Evolutionary conservation across 768 basidiomycete species (phyloP), one percentile per base, ranked within the genome.

Genomic region (Fomitopsis pulvina): DNA sequence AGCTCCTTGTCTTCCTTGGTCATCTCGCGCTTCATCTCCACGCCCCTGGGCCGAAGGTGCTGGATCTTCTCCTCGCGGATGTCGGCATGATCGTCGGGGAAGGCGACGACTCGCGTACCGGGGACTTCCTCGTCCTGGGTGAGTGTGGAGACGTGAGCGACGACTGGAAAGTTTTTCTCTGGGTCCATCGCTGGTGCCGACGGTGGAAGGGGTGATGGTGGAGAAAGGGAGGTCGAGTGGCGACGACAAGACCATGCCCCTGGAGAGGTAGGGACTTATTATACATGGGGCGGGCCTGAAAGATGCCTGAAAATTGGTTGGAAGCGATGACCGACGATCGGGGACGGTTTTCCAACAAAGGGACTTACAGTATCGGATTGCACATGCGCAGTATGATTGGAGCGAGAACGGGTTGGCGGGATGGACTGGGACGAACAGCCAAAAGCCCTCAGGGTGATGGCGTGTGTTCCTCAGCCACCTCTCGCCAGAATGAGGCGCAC

Each of bases 1-100:
- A 85, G 75, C 43, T 80, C 79, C 55, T 72, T 77, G 50, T 84
- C 81, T 60, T 84, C 82, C 57, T 78, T 73, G n/a, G 82, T 83
- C 61, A 83, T 63, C 48, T 81, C 75, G 47, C 77, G 73, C 52
- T 75, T 77, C 76, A 83, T 74, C 60, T 81, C 80, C 42, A 74
- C 71, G 12, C 80, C 80, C 53, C 74, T 74, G 29, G 76, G 77
- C 41, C 79, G 75, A 27, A 62, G 37, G 41, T 60, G 59, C 18
- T 55, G 53, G 22, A 57, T 42, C 54, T 63, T 66, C 52, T 62
- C 61, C n/a, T 66, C 61, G 12, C 34, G 30, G 16, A 56, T 57
- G 20, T 57, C 64, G 34, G 30, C 59, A 11, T 59, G 52, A 42
- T 71, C 70, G 18, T 70, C 65, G 22, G 76, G 76, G 60, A 81